Evolutionary conservation across 228 moss, liverwort and hornwort species (phyloP).

Genomic region (Sphagnum fallax): DNA sequence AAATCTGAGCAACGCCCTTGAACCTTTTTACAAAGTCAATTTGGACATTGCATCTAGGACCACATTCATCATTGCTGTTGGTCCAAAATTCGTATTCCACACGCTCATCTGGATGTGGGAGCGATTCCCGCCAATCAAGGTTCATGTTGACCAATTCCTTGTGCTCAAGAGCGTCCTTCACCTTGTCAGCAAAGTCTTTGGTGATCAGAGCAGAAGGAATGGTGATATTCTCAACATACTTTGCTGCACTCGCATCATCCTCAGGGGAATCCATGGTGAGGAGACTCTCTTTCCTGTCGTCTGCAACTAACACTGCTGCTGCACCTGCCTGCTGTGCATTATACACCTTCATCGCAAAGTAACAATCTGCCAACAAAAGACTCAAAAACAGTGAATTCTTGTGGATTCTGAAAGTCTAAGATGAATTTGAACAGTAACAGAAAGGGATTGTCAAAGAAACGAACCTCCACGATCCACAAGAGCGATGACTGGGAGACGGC

Average conservation of each 20-base stretch:
- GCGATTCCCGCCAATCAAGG: slow-evolving; percentile 73
- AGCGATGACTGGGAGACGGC: slow-evolving; percentile 33
- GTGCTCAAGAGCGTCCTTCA: slow-evolving; percentile 35
- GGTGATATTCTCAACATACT: slow-evolving; percentile 40
- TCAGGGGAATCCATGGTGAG: slow-evolving; percentile 58
- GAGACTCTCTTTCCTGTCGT: slow-evolving; percentile 44
- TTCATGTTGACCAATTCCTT: slow-evolving; percentile 45
- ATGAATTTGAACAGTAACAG: no score
- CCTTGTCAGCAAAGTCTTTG: slow-evolving; percentile 44
- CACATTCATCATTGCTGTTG: slow-evolving; percentile 80
- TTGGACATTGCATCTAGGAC: slow-evolving; percentile 50
- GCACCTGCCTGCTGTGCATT: slow-evolving; percentile 80
- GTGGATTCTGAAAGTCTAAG: no score
- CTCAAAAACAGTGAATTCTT: neutral
- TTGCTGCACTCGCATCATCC: slow-evolving; percentile 25
- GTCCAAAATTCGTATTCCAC: slow-evolving; percentile 83
- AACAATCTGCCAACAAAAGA: slow-evolving; percentile 52
- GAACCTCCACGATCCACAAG: slow-evolving; percentile 56
- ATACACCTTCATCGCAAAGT: slow-evolving; percentile 81
- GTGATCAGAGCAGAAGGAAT: slow-evolving; percentile 69
- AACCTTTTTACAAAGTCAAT: slow-evolving; percentile 65
- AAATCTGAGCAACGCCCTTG: slow-evolving; percentile 59
- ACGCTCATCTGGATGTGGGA: slow-evolving; percentile 52
- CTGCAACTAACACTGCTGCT: slow-evolving; percentile 58
- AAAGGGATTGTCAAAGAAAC: no score